Evolutionary conservation across 2,329 filamentous ascomycete genomes (phyloP), one percentile per base, ranked within the genome.

Genomic region (Cytospora paraplurivora): DNA sequence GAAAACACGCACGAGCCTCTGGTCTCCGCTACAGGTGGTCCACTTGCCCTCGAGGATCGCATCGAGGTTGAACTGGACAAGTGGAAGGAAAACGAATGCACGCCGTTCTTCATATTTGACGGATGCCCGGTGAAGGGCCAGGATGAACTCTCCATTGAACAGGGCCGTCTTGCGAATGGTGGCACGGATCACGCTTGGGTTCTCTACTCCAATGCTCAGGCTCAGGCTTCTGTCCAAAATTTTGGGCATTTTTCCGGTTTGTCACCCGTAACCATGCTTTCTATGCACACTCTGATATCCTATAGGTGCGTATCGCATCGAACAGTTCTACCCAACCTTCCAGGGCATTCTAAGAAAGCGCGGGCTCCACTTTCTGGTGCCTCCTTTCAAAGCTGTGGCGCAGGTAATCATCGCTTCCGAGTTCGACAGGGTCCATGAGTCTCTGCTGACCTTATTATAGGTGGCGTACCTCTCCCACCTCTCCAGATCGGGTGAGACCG

Each of bases 81-180:
- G 64, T 92, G 95, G 82, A 85, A 86, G 66, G 82, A 84, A 53
- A 79, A 88, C 70, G 85, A 85, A 21, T 88, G 96, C 59, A 86
- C 81, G n/a, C 91, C 91, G 1, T 80, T 96, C 67, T 98, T 99
- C 75, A 83, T 99, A 58, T 99, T 99, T 76, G 91, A 94, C 74
- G 95, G 95, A 41, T 85, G 97, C 71, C 87, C 92, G 47, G 84
- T 93, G 66, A 87, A 88, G 47, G 90, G 90, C 63, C 89, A 91
- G 71, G 88, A 93, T 71, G 87, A 91, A 54, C 82, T 88, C 65
- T 81, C 87, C 32, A 82, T 89, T 61, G 83, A 87, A 68, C 85
- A 85, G 53, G 86, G 85, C 33, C 84, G 84, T 56, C 81, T 82
- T 35, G 90, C 92, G 68, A 88, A 89, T 67, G 77, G 84, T 66